These are phyloP conservation scores for Kickxella alabastrina DNA, from an alignment of 192 early-diverging fungal species.

Conservation along the genomic window DNA sequence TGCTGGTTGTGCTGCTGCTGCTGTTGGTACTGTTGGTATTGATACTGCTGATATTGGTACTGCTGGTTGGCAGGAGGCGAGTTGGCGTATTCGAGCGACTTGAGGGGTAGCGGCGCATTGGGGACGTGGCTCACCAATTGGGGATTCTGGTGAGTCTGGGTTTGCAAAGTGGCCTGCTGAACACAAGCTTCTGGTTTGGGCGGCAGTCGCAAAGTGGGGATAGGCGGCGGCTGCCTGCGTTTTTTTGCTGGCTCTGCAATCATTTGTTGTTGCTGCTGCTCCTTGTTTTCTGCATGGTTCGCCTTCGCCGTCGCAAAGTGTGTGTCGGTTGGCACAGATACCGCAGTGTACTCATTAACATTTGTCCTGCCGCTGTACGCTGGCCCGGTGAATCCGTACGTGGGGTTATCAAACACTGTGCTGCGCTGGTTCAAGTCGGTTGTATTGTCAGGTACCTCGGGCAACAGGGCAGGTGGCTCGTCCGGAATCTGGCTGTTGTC, in stretches of 20 bases:
- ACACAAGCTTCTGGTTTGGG: conserved; percentile 22
- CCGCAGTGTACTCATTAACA: no score
- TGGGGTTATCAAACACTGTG: conserved; percentile 58
- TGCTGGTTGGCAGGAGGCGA: background rate
- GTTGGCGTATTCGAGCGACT: background rate
- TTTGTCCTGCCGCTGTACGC: background rate
- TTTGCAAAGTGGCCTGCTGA: background rate
- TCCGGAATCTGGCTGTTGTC: background rate
- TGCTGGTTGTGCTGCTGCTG: conserved; percentile 2
- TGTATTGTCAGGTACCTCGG: background rate
- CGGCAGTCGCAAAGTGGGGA: conserved; percentile 9
- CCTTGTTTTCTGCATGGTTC: conserved; percentile 1
- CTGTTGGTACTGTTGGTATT: background rate
- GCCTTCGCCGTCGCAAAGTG: background rate
- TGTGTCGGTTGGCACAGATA: no score
- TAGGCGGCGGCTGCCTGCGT: conserved; percentile 18
- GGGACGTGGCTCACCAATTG: background rate
- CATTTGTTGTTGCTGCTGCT: conserved; percentile 5
- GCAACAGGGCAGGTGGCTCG: background rate
- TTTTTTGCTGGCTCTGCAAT: background rate
- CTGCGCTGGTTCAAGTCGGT: conserved; percentile 28
- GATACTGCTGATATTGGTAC: background rate
- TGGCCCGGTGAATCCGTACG: conserved; percentile 38
- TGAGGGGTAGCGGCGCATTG: background rate
- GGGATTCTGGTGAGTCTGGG: background rate